Evolutionary conservation across 495 filamentous ascomycete species (phyloP), one percentile per base, ranked within the genome.

Genomic region (Apiosordaria backusii): DNA sequence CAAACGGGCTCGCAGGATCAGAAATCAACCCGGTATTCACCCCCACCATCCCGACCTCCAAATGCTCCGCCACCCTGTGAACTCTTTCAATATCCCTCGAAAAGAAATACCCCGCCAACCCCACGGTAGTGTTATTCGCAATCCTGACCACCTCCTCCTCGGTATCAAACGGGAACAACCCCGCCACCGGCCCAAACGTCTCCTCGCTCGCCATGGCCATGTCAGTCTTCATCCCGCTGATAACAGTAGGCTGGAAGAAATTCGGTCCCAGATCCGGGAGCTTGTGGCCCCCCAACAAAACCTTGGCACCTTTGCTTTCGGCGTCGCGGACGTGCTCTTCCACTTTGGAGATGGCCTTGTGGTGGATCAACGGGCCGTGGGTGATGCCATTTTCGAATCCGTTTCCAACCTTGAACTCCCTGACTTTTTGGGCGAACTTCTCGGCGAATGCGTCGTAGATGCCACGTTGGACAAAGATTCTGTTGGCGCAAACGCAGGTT

Each of bases 31-130:
- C 91, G 5, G 90, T 94, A 72, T 95, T 94, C 29, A 93, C 88
- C 65, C 91, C 92, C 21, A 95, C 89, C 92, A 96, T 96, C 18
- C 92, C 92, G 9, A 93, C 88, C 79, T 96, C 91, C 52, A 96
- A 72, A n/a, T 88, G 86, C 76, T 96, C 92, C 2, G 92, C 89
- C 18, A 96, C 88, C 60, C 92, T 81, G 75, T 86, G 85, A 16
- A 92, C 88, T 23, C 92, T 81, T 59, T 85, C 81, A 18, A 94
- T 65, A 72, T 96, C 88, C n/a, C 83, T 81, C 45, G 87, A 90
- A 80, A 88, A 96, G 82, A 96, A 93, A 74, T 96, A 96, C 16
- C 90, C 91, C 3, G 92, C 92, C 23, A 96, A 81, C 54, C 92
- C 92, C 26, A 95, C 92, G 60, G 90, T 85, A 1, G 89, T 82